These are phyloP conservation scores for Amanita exitialis DNA, from an alignment of 768 basidiomycete species.

Conservation along the genomic window DNA sequence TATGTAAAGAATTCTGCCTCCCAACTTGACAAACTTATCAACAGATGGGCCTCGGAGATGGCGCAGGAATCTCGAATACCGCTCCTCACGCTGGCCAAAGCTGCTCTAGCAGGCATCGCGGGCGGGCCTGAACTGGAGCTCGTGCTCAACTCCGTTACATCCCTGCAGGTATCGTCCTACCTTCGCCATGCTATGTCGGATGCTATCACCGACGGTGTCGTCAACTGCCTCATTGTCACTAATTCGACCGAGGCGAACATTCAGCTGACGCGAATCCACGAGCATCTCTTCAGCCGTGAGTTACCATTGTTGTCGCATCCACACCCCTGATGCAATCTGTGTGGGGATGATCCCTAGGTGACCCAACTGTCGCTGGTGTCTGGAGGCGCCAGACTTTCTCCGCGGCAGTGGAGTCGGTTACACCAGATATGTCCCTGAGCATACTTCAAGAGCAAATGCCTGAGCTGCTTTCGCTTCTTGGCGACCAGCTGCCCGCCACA, in stretches of 20 bases:
- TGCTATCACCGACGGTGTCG: constrained; percentile 63
- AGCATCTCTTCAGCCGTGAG: constrained; percentile 79
- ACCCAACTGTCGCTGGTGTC: constrained; percentile 81
- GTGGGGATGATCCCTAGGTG: constrained; percentile 38
- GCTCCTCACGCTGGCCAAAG: constrained; percentile 42
- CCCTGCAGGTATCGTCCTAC: constrained; percentile 72
- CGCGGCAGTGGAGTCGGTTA: constrained; percentile 71
- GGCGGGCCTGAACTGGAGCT: constrained; percentile 36
- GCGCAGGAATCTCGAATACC: constrained; percentile 47
- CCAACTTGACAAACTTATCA: constrained; percentile 72
- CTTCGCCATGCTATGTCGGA: constrained; percentile 77
- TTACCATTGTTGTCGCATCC: constrained; percentile 8
- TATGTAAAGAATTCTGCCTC: constrained; percentile 62
- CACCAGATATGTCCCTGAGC: constrained; percentile 55
- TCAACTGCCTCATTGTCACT: constrained; percentile 82
- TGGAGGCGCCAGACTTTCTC: constrained; percentile 89
- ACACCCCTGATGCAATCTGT: background rate
- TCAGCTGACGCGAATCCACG: constrained; percentile 80
- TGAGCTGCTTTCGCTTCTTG: constrained; percentile 45
- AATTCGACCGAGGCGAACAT: constrained; percentile 78
- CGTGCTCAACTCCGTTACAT: constrained; percentile 26
- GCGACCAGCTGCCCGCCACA: constrained; percentile 28
- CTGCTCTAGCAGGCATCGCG: constrained; percentile 50
- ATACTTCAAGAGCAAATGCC: constrained; percentile 71
- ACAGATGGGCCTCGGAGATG: constrained; percentile 80